A percentile compares a stretch with the other conserved stretches of the same genome.
phyloP scores from a whole-genome alignment of 805 yeast genomes.

The Cyberlindnera mississippiensis region DNA sequence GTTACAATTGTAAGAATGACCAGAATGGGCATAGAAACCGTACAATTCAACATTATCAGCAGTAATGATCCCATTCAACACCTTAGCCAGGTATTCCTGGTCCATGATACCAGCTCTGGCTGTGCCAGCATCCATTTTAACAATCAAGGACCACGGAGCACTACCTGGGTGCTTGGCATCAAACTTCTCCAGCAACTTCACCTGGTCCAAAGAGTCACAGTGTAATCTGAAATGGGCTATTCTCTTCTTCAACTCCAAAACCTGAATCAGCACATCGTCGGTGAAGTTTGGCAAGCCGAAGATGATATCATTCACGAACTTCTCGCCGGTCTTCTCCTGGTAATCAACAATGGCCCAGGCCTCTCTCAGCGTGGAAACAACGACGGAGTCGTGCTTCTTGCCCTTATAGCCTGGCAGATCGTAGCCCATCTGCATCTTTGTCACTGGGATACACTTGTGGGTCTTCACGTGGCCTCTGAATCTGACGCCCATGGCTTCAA shows the following conservation, averaged over 20 bases:
- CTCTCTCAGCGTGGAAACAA: constrained; percentile 68
- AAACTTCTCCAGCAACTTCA: constrained; percentile 42
- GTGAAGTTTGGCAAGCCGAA: constrained; percentile 58
- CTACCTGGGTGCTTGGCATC: constrained; percentile 23
- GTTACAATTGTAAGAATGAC: constrained; percentile 60
- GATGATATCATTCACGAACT: constrained; percentile 41
- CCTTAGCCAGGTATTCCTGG: constrained; percentile 32
- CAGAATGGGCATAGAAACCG: constrained; percentile 80
- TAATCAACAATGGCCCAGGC: constrained; percentile 47
- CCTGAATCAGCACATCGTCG: constrained; percentile 43
- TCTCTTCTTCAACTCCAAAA: constrained; percentile 38
- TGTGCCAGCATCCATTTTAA: constrained; percentile 71
- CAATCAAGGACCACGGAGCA: constrained; percentile 56
- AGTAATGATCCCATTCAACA: constrained; percentile 32
- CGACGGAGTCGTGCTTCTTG: constrained; percentile 42
- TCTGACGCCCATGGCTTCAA: constrained; percentile 32
- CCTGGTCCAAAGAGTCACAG: constrained; percentile 58
- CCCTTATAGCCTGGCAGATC: constrained; percentile 31
- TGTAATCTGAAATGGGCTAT: constrained; percentile 49
- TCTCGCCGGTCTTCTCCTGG: constrained; percentile 26
- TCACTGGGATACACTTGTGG: constrained; percentile 63
- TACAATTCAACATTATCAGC: constrained; percentile 40
- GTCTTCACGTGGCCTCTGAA: constrained; percentile 78
- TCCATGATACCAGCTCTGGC: constrained; percentile 57
- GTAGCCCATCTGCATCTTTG: constrained; percentile 48